Evolutionary conservation across 2,329 filamentous ascomycete genomes (phyloP), one percentile per base, ranked within the genome.

Genomic region (Talaromyces sp.): DNA sequence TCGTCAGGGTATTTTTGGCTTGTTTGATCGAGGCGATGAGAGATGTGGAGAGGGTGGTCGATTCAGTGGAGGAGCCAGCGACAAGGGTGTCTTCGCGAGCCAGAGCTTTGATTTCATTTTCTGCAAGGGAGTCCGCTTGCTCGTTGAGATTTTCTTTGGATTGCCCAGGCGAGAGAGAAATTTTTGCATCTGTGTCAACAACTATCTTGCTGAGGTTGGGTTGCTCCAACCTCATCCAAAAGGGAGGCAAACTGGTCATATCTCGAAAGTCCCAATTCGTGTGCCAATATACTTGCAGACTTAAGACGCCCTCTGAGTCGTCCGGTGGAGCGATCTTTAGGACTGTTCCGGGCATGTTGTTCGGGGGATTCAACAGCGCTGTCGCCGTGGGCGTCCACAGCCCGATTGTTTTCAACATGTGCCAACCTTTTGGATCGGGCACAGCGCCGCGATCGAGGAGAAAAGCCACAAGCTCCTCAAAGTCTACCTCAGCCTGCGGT

Each of bases 361-460:
- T 80, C 0, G 85, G 82, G 0, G 81, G 82, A 64, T 77, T 78
- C 76, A 88, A 80, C 58, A 88, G 69, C 0, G 80, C 74, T 36
- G 84, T 87, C 4, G 84, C 85, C 0, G 81, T 80, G 0, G 85
- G 85, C 2, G 85, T 85, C 84, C 85, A 87, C 1, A 87, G 67
- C 0, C 85, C 85, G 5, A 83, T 83, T 0, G 80, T 81, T 28
- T 84, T 77, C 61, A 88, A 65, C 65, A 87, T 72, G 47, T 80
- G 80, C 80, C 85, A 86, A 2, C 85, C 85, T 56, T 84, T 82
- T 0, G 82, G 71, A 61, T 87, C 83, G 0, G 85, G 85, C 2
- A 86, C 76, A 1, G 86, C 86, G 2, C 87, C 87, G 9, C 87
- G 76, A 69, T 89, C 86, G 1, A 89, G 72, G 39, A 89, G 73